Conservation (phyloP, 163 green algal species). For the Picocystis sp. region DNA sequence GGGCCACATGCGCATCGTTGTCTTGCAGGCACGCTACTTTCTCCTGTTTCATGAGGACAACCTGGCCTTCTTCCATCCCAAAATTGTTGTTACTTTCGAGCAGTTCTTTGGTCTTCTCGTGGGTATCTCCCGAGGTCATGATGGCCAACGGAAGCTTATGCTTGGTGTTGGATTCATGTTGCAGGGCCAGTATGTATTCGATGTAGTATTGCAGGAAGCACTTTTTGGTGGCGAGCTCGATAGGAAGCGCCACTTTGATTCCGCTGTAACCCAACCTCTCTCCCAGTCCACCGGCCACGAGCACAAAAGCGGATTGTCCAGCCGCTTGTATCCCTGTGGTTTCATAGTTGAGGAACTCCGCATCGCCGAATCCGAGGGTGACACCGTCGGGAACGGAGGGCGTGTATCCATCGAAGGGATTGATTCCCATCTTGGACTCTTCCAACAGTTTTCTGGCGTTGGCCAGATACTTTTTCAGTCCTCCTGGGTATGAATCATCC, state of each 20-base stretch:
- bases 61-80: slow-evolving; percentile 41
- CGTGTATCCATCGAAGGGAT: slow-evolving; percentile 80
- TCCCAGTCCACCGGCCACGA: slow-evolving; percentile 89
- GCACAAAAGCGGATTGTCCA: slow-evolving; percentile 66
- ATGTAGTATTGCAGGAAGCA: slow-evolving; percentile 85
- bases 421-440: slow-evolving; percentile 62
- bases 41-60: slow-evolving; percentile 30
- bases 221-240: slow-evolving; percentile 46
- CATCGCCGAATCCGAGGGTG: background rate
- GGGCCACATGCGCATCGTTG: slow-evolving; percentile 64
- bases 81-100: slow-evolving; percentile 65
- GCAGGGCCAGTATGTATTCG: slow-evolving; percentile 72
- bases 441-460: slow-evolving; percentile 69
- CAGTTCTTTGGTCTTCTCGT: slow-evolving; percentile 56
- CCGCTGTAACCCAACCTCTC: slow-evolving; percentile 86
- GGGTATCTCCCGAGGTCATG: slow-evolving; percentile 97
- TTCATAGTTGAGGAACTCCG: slow-evolving; percentile 23
- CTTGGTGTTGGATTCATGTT: slow-evolving; percentile 14
- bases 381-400: slow-evolving; percentile 43
- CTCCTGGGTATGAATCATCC: slow-evolving; percentile 62
- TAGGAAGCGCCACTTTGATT: slow-evolving; percentile 84
- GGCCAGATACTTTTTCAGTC: slow-evolving; percentile 59
- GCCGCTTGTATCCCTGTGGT: slow-evolving; percentile 37
- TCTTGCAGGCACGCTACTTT: slow-evolving; percentile 70
- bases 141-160: slow-evolving; percentile 74